A percentile compares a stretch with the other conserved stretches of the same genome.
Evolutionary conservation across 2,329 filamentous ascomycete genomes (phyloP).

Genomic region (Coniochaeta pulveracea): DNA sequence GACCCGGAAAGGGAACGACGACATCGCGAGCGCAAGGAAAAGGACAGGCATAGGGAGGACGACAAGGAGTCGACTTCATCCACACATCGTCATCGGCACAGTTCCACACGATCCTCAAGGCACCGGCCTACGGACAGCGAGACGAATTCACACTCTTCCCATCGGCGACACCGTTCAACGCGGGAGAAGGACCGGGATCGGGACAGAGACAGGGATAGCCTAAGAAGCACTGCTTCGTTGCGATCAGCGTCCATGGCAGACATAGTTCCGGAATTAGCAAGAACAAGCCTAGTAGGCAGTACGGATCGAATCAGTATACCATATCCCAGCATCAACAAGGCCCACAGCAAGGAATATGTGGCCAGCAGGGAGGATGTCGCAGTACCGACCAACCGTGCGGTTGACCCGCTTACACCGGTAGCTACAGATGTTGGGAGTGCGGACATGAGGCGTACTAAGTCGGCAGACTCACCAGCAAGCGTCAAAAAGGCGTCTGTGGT

Average conservation of each 20-base stretch:
- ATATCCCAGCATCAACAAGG: conserved; percentile 80
- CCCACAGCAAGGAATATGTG: conserved; percentile 80
- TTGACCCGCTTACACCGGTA: conserved; percentile 55
- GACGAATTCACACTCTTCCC: conserved; percentile 24
- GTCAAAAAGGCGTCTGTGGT: conserved; percentile 22
- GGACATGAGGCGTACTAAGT: conserved; percentile 35
- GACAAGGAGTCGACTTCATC: conserved; percentile 12
- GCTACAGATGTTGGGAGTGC: conserved; percentile 54
- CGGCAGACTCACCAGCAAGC: conserved; percentile 25
- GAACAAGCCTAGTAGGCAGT: conserved; percentile 17
- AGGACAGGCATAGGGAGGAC: conserved; percentile 18
- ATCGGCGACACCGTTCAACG: conserved; percentile 18
- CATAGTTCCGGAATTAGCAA: conserved; percentile 34
- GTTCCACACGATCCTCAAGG: conserved; percentile 29
- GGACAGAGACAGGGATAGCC: conserved; percentile 6
- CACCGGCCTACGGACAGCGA: conserved; percentile 27
- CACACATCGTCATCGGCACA: conserved; percentile 27
- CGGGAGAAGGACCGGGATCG: conserved; percentile 21
- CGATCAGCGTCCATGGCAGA: conserved; percentile 30
- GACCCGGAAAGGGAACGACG: conserved; percentile 12
- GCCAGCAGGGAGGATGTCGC: conserved; percentile 45
- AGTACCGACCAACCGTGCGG: conserved; percentile 23
- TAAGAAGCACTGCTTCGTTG: conserved; percentile 2
- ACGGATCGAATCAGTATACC: conserved; percentile 44
- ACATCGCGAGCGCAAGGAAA: conserved; percentile 21